Conservation (phyloP, 371 early-diverging fungal species). For the Syncephalastrum sp. region DNA sequence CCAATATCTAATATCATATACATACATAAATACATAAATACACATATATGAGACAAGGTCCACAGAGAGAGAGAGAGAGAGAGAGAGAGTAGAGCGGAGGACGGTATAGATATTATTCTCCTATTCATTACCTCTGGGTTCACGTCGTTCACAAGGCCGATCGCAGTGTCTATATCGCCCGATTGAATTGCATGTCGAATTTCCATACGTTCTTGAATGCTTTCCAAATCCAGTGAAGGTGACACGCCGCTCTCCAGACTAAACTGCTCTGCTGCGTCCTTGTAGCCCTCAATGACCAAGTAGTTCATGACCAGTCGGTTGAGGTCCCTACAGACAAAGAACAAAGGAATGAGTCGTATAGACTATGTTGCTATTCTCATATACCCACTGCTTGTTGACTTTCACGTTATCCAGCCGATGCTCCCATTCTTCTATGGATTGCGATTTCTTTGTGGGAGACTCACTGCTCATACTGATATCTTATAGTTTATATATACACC, state of each 20-base stretch:
- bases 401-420: constrained; percentile 56
- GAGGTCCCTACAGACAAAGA: constrained; percentile 59
- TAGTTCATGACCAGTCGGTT: constrained; percentile 98
- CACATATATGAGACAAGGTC: no score
- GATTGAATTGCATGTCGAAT: constrained; percentile 90
- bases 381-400: constrained; percentile 65
- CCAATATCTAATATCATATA: constrained; percentile 72
- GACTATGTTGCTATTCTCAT: background rate
- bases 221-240: constrained; percentile 79
- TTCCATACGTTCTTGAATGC: constrained; percentile 92
- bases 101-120: no score
- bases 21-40: background rate
- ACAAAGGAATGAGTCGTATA: background rate
- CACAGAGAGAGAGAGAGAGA: no score
- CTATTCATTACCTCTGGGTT: constrained; percentile 85
- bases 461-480: no score
- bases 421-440: constrained; percentile 65
- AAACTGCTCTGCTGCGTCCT: constrained; percentile 96
- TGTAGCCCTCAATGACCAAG: constrained; percentile 96
- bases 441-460: constrained; percentile 40
- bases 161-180: constrained; percentile 91
- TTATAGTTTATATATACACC: no score
- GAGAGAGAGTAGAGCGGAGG: no score
- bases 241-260: constrained; percentile 79
- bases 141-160: constrained; percentile 92